A percentile compares a stretch with the other conserved stretches of the same genome.
Conservation (phyloP, 164 flowering plant species). For the Piper betle region DNA sequence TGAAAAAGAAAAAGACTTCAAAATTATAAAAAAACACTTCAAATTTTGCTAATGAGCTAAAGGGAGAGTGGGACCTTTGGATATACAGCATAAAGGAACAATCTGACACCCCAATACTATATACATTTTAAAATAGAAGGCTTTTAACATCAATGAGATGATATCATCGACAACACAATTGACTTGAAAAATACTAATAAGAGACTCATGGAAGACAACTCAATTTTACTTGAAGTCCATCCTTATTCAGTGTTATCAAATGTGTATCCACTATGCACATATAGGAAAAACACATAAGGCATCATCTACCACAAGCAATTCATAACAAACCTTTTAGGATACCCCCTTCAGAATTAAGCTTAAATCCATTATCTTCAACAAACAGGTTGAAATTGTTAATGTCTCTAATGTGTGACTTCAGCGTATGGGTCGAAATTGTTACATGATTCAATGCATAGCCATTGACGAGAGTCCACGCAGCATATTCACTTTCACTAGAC, state of each 20-base stretch:
- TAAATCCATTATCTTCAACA: conserved; percentile 69
- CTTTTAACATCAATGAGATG: too few species aligned
- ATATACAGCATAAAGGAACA: too few species aligned
- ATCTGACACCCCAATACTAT: too few species aligned
- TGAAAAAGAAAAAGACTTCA: too few species aligned
- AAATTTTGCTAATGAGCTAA: too few species aligned
- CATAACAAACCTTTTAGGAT: conserved; percentile 60
- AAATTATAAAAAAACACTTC: too few species aligned
- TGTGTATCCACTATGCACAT: neutral
- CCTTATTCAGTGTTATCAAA: neutral
- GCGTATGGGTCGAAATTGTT: conserved; percentile 74
- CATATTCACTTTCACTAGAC: conserved; percentile 92
- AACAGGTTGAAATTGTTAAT: conserved; percentile 62
- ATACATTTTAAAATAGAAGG: too few species aligned
- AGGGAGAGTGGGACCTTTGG: too few species aligned
- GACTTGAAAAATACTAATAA: too few species aligned
- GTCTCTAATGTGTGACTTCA: conserved; percentile 45
- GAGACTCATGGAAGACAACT: too few species aligned
- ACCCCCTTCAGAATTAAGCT: conserved; percentile 91
- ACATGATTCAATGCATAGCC: conserved; percentile 91
- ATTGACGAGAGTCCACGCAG: conserved; percentile 99
- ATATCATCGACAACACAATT: too few species aligned
- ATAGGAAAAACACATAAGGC: neutral
- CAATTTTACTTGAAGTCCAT: too few species aligned
- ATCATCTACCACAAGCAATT: neutral